These are phyloP conservation scores for Didymosphaeria variabile DNA, from an alignment of 2,329 filamentous ascomycete genomes.

Conservation along the genomic window DNA sequence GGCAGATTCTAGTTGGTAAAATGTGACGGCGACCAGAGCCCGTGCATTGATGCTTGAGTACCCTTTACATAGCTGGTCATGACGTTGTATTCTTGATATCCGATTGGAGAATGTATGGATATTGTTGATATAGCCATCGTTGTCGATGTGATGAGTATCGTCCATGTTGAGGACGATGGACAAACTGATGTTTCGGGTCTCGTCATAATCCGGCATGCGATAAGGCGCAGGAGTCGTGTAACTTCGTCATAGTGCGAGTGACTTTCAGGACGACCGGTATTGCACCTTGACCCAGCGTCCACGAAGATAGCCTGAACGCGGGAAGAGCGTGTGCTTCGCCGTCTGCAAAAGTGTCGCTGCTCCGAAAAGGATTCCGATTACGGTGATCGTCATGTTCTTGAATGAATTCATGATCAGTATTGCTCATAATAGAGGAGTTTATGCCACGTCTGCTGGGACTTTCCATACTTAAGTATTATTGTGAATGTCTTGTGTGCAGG, in stretches of 20 bases:
- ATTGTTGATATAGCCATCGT: not conserved
- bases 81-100: too few species aligned
- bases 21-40: too few species aligned
- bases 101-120: too few species aligned
- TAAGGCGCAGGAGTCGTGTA: not conserved
- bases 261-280: not conserved
- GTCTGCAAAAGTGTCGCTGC: not conserved
- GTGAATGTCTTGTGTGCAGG: not conserved
- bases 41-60: too few species aligned
- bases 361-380: not conserved
- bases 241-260: not conserved
- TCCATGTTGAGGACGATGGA: not conserved
- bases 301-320: not conserved
- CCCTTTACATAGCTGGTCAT: too few species aligned
- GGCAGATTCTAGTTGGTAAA: too few species aligned
- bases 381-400: not conserved
- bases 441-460: not conserved
- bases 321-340: not conserved
- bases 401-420: not conserved
- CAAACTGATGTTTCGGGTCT: not conserved
- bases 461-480: not conserved
- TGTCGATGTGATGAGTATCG: not conserved
- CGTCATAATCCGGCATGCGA: not conserved
- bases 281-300: not conserved
- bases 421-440: not conserved